Base-by-base conservation (phyloP, 1,284 basidiomycete species). In the Neonothopanus nambi region DNA sequence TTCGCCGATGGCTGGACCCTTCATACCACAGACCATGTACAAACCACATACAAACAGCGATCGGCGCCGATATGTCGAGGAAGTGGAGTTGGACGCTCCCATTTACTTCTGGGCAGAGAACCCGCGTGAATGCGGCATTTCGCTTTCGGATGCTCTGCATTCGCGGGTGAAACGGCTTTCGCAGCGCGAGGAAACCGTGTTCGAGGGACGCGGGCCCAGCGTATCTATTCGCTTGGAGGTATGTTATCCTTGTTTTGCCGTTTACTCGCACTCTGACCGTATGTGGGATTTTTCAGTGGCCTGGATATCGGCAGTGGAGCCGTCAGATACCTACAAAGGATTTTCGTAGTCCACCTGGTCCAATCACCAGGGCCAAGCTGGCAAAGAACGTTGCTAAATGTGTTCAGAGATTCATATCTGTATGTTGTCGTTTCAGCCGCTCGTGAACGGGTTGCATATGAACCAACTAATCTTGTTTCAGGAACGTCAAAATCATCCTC, bases 311-410 rank as follows among this genome's bases (percentile, higher is more conserved):
- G n/a, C 74, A 80, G 38, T 90, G 86, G 86, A 86, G 82, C 54
- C 77, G 83, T 51, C 88, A 90, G 64, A 90, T 90, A 55, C 88
- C 87, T 7, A 90, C 87, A 0, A 81, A 81, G 65, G 86, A 90
- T 67, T 90, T 89, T 65, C 78, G 79, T 30, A 87, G 78, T 54
- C 87, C 87, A 0, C 88, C 86, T 41, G 79, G 84, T 3, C 87
- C 82, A 11, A 87, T 90, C 57, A 87, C 84, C 2, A 73, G 75
- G 49, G 79, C 77, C 13, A 87, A 87, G 61, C 72, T 87, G 13
- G 84, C 82, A 1, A 87, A 85, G 64, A 84, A 84, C 49, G 75
- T 87, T 8, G 84, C 85, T 1, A 86, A 83, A 64, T 84, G 81
- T 64, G 73, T 85, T 5, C 71, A 78, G 45, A 74, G 80, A 40